These are phyloP conservation scores for Aspergillus cavernicola DNA, from an alignment of 495 filamentous ascomycete species.

Conservation along the genomic window DNA sequence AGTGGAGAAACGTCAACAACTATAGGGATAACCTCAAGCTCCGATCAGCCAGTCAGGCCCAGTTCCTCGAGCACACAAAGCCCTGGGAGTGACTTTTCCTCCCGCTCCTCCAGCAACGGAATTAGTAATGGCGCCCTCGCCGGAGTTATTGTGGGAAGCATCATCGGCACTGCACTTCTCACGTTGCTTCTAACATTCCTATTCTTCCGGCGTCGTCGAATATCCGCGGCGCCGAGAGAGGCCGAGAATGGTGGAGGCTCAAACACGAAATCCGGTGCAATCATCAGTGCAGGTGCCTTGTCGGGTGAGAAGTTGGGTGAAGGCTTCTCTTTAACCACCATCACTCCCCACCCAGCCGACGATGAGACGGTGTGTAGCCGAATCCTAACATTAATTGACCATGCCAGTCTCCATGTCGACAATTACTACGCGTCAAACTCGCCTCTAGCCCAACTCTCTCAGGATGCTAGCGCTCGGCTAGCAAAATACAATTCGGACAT, in stretches of 20 bases:
- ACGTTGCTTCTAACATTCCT: constrained; percentile 23
- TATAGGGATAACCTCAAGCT: too few relatives aligned
- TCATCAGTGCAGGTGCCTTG: not conserved
- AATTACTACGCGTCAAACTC: constrained; percentile 25
- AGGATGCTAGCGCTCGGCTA: constrained; percentile 3
- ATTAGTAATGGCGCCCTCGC: constrained; percentile 25
- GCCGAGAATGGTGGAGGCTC: too few relatives aligned
- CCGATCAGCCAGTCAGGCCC: too few relatives aligned
- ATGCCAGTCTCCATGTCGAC: constrained; percentile 26
- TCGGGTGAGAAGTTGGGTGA: not conserved
- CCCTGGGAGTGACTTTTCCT: not conserved
- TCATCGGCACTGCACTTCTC: constrained; percentile 26
- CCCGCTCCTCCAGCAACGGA: not conserved
- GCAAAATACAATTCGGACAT: constrained; percentile 18
- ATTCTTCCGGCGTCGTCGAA: constrained; percentile 19
- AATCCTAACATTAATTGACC: constrained; percentile 26
- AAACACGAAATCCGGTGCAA: too few relatives aligned
- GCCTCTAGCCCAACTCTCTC: not conserved
- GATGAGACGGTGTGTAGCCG: constrained; percentile 17
- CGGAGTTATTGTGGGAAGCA: constrained; percentile 28
- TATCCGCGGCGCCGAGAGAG: not conserved
- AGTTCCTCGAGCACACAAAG: not conserved
- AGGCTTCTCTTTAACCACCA: not conserved
- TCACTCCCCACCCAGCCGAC: constrained; percentile 22
- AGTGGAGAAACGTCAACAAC: not conserved